Evolutionary conservation across 257 asterid genomes (phyloP), one percentile per base, ranked within the genome.

Genomic region (Catharanthus roseus): DNA sequence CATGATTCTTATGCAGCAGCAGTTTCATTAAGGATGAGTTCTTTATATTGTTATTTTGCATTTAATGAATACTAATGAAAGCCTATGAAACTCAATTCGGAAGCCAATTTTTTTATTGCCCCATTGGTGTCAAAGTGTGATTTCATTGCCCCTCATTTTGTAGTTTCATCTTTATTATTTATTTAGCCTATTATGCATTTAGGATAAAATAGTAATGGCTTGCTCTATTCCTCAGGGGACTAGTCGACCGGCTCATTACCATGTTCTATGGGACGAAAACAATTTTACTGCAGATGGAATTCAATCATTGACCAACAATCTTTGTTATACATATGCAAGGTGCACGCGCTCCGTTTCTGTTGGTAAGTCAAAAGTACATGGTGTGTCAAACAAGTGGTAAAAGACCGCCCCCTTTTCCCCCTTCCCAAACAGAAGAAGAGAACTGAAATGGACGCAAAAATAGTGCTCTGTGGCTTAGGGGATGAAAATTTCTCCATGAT

Each of bases 161-260:
- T 58, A 26, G 21, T 57, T 23, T 23, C 9, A 21, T 19, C 10
- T 29, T 53, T 0, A 3, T 51, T n/a, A n/a, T 11, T 38, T 24
- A 13, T 7, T n/a, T n/a, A n/a, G n/a, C 16, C 57, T 34, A 26
- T 2, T 29, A 39, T 12, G 42, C 28, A 47, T 45, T 11, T 44
- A 34, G 74, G 67, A 51, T 50, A 34, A 16, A 21, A 11, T 54
- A 18, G 57, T 74, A 31, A 65, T 49, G 24, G 18, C 7, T 12
- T 24, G 11, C 39, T 53, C 3, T 23, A 13, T 62, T 12, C 51
- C 36, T 73, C 76, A 93, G 99, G 99, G 99, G 33, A 93, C 99
- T 16, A 93, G 97, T 57, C 86, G 99, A 24, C 99, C 99, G 11
- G 99, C 99, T n/a, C 99, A 93, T 73, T 93, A 93, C 85, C 97